Conservation (phyloP, 2,329 filamentous ascomycete genomes). For the Aspergillus sp. region DNA sequence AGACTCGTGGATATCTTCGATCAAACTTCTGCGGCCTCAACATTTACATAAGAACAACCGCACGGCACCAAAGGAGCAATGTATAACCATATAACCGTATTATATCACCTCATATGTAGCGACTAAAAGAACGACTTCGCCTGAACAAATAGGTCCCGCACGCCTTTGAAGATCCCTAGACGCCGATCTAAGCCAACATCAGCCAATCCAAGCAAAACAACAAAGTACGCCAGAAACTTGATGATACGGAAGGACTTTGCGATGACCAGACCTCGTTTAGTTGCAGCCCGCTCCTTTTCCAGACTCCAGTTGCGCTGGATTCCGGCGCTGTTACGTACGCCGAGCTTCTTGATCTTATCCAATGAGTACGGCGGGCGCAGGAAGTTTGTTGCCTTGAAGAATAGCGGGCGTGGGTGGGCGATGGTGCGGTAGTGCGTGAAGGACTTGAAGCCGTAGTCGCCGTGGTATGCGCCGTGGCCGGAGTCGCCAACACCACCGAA, state of each 20-base stretch:
- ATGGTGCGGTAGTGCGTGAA: slow-evolving; percentile 28
- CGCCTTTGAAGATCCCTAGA: neutral
- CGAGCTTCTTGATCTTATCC: slow-evolving; percentile 9
- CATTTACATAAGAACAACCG: no score
- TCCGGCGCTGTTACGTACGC: slow-evolving; percentile 5
- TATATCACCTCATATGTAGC: no score
- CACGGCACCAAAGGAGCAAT: no score
- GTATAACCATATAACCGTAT: no score
- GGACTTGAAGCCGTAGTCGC: slow-evolving; percentile 11
- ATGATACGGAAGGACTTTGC: neutral
- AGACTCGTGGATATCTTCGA: no score
- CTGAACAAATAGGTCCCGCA: neutral
- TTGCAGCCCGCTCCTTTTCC: slow-evolving; percentile 9
- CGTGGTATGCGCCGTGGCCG: slow-evolving; percentile 12
- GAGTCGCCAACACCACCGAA: slow-evolving; percentile 15
- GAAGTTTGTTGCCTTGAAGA: neutral
- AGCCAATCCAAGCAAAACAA: neutral
- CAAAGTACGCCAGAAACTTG: neutral
- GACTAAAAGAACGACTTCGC: neutral
- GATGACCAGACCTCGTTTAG: slow-evolving; percentile 3
- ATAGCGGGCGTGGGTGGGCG: slow-evolving; percentile 6
- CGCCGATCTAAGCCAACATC: neutral
- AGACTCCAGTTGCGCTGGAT: slow-evolving; percentile 11
- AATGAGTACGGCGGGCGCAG: slow-evolving; percentile 11
- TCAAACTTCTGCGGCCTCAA: no score